These are phyloP conservation scores for Fraxinus excelsior DNA, from an alignment of 257 asterid genomes.

Conservation along the genomic window DNA sequence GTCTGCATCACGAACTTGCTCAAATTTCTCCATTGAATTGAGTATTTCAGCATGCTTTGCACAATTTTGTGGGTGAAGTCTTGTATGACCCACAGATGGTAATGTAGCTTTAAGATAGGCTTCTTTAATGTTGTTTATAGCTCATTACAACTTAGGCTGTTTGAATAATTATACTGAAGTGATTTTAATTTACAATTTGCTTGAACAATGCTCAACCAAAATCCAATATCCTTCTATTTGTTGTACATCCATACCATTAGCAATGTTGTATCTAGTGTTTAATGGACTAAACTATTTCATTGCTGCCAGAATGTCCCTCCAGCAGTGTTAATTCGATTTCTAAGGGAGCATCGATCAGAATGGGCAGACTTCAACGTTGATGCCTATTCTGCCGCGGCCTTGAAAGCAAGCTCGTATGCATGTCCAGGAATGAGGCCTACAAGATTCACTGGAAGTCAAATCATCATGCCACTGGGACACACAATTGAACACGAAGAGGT, in stretches of 20 bases:
- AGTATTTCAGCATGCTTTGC: neutral
- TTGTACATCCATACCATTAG: neutral
- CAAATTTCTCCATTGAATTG: neutral
- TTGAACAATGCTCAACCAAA: constrained; percentile 17
- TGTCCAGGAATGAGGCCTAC: constrained; percentile 91
- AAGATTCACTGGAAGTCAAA: constrained; percentile 91
- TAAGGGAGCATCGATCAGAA: constrained; percentile 97
- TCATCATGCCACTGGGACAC: constrained; percentile 92
- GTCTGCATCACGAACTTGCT: no score
- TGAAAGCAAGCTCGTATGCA: constrained; percentile 67
- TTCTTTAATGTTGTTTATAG: neutral
- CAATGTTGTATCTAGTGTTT: neutral
- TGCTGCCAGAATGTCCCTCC: constrained; percentile 81
- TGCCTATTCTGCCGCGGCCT: constrained; percentile 81
- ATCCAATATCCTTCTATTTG: neutral
- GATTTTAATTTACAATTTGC: neutral
- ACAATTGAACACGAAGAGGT: constrained; percentile 98
- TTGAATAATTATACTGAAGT: neutral
- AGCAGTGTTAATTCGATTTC: constrained; percentile 81
- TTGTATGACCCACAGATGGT: neutral
- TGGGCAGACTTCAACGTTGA: constrained; percentile 98
- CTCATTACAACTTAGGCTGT: neutral
- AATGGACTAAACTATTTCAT: constrained; percentile 12
- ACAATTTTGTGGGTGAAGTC: neutral
- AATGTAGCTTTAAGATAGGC: neutral